Evolutionary conservation across 768 basidiomycete genomes (phyloP), one percentile per base, ranked within the genome.

Genomic region (Amanita jacksonii): DNA sequence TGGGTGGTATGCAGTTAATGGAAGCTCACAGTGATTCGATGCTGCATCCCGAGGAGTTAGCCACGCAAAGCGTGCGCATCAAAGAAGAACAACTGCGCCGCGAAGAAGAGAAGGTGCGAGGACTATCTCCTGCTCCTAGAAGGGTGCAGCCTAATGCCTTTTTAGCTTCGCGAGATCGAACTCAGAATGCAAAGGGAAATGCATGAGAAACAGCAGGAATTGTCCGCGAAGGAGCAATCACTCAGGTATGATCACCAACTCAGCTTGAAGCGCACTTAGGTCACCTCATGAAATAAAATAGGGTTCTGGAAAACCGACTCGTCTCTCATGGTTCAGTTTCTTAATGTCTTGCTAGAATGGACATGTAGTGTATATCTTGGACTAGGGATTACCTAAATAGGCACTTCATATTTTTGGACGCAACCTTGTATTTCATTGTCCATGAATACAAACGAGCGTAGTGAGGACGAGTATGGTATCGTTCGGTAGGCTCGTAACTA

Each of bases 81-180:
- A 91, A 91, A 68, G 89, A 92, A 61, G 88, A 93, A 56, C 87
- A 91, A 58, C 77, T 93, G 32, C 77, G 86, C 46, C 70, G 81
- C 51, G 90, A 91, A 59, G 85, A 88, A 58, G 86, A 90, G 69
- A 88, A 87, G 70, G 77, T 78, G 12, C 27, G 27, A 6, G 18
- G 32, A 56, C 44, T 32, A n/a, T 23, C 9, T 5, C 15, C 39
- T 41, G 33, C 50, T 27, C 15, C 27, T 27, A 16, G 37, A 18
- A 18, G 13, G 15, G 30, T 33, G 24, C 19, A 16, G 23, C 15
- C 20, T 49, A 13, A 52, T 23, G 35, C 39, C 18, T 35, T 22
- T 43, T 28, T 55, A 82, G 77, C 68, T 93, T 24, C 84, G 87
- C 52, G 90, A 91, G 59, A 77, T 87, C 58, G 88, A 93, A 59